phyloP scores from a whole-genome alignment of 2,329 filamentous ascomycete species.

The Corinectria fuckeliana region DNA sequence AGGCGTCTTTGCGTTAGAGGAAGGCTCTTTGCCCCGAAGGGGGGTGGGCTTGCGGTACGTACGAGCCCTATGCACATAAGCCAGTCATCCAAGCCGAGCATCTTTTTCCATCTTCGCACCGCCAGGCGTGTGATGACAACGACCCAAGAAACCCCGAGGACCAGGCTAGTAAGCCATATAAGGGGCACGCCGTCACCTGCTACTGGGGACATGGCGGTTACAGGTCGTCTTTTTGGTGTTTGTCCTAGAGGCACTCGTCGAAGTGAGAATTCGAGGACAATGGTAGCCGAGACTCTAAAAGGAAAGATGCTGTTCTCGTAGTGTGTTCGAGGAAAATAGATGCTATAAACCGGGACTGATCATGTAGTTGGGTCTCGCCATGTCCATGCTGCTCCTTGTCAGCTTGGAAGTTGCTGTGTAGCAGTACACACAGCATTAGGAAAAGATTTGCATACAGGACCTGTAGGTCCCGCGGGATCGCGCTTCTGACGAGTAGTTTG shows the following conservation, averaged over 20 bases:
- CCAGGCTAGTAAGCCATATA: slow-evolving; percentile 24
- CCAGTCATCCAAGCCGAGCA: slow-evolving; percentile 31
- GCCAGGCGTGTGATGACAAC: slow-evolving; percentile 7
- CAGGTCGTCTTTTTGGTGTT: background rate
- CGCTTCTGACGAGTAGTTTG: too few species aligned
- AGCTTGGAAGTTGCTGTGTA: too few species aligned
- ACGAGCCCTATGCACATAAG: slow-evolving; percentile 30
- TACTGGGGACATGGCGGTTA: slow-evolving; percentile 15
- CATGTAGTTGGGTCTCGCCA: too few species aligned
- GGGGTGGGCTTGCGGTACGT: background rate
- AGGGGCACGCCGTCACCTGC: slow-evolving; percentile 25
- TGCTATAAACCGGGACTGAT: too few species aligned
- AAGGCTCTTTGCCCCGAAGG: background rate
- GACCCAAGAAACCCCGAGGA: slow-evolving; percentile 25
- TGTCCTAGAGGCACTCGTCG: background rate
- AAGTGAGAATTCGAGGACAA: background rate
- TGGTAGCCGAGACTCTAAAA: background rate
- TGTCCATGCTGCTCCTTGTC: too few species aligned
- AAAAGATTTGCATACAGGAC: background rate
- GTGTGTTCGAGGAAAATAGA: background rate
- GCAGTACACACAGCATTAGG: background rate
- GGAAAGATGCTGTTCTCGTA: background rate
- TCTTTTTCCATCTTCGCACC: slow-evolving; percentile 25
- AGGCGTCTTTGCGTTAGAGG: background rate
- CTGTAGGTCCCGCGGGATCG: too few species aligned